Base-by-base conservation (phyloP, 192 early-diverging fungal genomes). In the Piromyces finnis region DNA sequence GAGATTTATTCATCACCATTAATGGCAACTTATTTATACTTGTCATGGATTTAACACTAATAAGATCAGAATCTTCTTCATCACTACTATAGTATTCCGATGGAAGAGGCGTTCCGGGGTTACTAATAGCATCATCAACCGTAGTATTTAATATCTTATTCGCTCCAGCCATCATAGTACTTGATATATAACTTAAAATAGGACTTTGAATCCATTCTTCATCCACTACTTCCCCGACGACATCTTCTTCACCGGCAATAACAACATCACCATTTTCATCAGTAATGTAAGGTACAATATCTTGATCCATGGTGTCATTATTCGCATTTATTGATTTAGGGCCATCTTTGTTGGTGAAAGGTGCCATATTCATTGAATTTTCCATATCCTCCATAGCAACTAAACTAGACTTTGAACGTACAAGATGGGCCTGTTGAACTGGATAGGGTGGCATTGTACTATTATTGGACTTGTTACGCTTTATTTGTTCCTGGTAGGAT, bases 261-360 rank as follows among this genome's bases (percentile, higher is more conserved):
- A 29, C 26, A 79, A 51, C 82, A 29, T 88, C 86, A 26, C 87
- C 87, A 29, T 92, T 90, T n/a, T 91, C 91, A 28, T 92, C 90
- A 0, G 84, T 88, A 87, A 86, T 87, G 79, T 87, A 90, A 0
- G 85, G 85, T 15, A 86, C 89, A n/a, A 91, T 88, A 77, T 91
- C 89, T 26, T 88, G 89, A 79, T 91, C 89, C 15, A 90, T 30
- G 3, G 88, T 81, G 22, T 87, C 86, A 32, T 87, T 86, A 13
- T 80, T 80, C 41, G 83, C 79, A 29, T 79, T 80, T 1, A 82
- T 83, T 51, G 89, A 84, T 32, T 86, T 84, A 2, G 84, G 28
- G 11, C 84, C 83, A 16, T 85, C 27, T 12, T 82, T 82, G 22
- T 84, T 84, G 16, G 88, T 83, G 51, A 91, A 91, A 4, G 89